Percentiles rank a stretch among this genome's conserved stretches.
phyloP scores from a whole-genome alignment of 352 stramenopile genomes.

The Globisporangium paddicum region DNA sequence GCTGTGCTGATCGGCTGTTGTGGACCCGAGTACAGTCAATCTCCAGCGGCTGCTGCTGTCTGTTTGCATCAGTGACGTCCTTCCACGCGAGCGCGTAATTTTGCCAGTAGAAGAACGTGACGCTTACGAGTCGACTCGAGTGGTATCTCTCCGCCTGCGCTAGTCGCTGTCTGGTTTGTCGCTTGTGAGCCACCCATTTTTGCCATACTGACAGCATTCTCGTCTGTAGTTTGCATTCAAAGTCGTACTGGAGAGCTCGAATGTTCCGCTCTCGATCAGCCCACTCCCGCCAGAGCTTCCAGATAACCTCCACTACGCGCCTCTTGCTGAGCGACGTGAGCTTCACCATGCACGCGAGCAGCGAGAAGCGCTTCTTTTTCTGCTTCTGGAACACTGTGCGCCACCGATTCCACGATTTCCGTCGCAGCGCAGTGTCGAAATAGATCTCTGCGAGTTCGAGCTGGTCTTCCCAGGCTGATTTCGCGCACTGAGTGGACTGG shows the following conservation, averaged over 20 bases:
- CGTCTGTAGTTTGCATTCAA: conserved; percentile 3
- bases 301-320: conserved; percentile 18
- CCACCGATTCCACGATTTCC: conserved; percentile 16
- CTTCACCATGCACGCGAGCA: conserved; percentile 55
- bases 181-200: conserved; percentile 3
- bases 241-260: conserved; percentile 3
- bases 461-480: conserved; percentile 9
- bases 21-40: too few relatives aligned
- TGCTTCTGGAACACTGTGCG: conserved; percentile 14
- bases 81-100: conserved; percentile 74
- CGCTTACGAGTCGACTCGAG: conserved; percentile 23
- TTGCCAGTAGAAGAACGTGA: conserved; percentile 68
- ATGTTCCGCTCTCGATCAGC: conserved; percentile 8
- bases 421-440: not conserved
- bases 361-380: conserved; percentile 32
- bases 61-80: conserved; percentile 24
- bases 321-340: conserved; percentile 19
- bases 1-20: not conserved
- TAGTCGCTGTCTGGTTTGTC: conserved; percentile 7
- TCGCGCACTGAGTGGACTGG: not conserved
- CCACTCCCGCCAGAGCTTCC: conserved; percentile 16
- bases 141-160: conserved; percentile 23
- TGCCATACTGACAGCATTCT: conserved; percentile 14
- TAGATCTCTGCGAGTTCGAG: conserved; percentile 11
- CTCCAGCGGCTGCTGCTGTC: conserved; percentile 3